Evolutionary conservation across 2,329 filamentous ascomycete species (phyloP).

Genomic region (Arthrobotrys pseudoclavata): DNA sequence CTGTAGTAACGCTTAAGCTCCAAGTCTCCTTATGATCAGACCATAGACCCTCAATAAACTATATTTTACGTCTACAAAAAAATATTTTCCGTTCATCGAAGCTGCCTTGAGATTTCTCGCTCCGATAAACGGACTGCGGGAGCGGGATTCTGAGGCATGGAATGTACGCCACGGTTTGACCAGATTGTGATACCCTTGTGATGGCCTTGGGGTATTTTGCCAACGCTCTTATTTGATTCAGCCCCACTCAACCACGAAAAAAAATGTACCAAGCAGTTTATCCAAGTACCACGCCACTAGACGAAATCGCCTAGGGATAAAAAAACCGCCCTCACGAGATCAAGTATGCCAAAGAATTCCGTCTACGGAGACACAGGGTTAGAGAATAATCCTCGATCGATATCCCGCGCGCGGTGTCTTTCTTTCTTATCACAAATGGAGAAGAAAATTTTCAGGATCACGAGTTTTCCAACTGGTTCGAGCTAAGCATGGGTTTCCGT

Average conservation of each 20-base stretch:
- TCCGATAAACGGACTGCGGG: constrained; percentile 27
- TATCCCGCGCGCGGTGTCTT: constrained; percentile 16
- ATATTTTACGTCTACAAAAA: not conserved
- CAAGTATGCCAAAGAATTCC: constrained; percentile 30
- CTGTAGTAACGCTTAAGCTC: constrained; percentile 7
- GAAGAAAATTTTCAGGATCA: constrained; percentile 36
- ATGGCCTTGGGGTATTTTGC: constrained; percentile 41
- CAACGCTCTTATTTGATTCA: constrained; percentile 40
- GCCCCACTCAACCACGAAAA: constrained; percentile 42
- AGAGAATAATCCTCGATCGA: not conserved
- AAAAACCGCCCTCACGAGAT: constrained; percentile 55
- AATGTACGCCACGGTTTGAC: constrained; percentile 43
- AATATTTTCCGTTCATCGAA: constrained; percentile 5
- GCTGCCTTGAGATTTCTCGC: constrained; percentile 24
- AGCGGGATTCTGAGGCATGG: constrained; percentile 38
- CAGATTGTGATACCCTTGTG: constrained; percentile 54
- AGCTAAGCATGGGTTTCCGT: constrained; percentile 24
- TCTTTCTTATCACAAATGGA: constrained; percentile 33
- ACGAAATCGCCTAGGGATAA: constrained; percentile 38
- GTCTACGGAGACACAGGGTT: constrained; percentile 9
- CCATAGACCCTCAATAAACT: constrained; percentile 13
- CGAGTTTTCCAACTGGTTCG: constrained; percentile 29
- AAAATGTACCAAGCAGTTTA: constrained; percentile 50
- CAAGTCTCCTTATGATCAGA: constrained; percentile 29
- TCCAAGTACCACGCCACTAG: constrained; percentile 60